phyloP scores from a whole-genome alignment of 495 filamentous ascomycete species.

The Aspergillus leporis region DNA sequence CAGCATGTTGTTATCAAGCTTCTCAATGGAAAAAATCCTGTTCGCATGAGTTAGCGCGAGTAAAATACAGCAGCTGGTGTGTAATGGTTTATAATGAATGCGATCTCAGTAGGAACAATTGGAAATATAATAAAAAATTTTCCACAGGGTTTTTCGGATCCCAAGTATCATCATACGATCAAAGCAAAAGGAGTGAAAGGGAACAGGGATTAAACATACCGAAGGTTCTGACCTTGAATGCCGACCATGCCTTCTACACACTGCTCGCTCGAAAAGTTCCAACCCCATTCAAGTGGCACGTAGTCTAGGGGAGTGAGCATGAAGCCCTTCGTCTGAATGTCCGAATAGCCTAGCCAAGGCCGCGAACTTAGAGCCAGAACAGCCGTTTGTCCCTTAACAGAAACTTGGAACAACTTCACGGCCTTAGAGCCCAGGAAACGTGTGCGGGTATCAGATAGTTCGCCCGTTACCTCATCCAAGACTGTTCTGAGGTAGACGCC shows the following conservation, averaged over 20 bases:
- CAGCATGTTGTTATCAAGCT: constrained; percentile 79
- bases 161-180: constrained; percentile 68
- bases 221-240: constrained; percentile 84
- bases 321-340: constrained; percentile 78
- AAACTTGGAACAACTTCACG: constrained; percentile 82
- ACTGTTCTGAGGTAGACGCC: constrained; percentile 94
- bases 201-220: constrained; percentile 58
- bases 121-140: constrained; percentile 51
- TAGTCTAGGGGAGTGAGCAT: constrained; percentile 92
- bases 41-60: constrained; percentile 30
- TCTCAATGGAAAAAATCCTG: constrained; percentile 90
- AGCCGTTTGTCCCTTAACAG: constrained; percentile 80
- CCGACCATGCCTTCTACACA: constrained; percentile 94
- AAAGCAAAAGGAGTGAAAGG: constrained; percentile 16
- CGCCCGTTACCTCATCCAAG: constrained; percentile 90
- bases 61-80: constrained; percentile 4
- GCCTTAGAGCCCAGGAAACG: constrained; percentile 90
- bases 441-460: constrained; percentile 89
- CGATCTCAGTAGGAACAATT: constrained; percentile 76
- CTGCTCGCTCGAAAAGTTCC: constrained; percentile 93
- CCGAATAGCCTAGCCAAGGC: constrained; percentile 90
- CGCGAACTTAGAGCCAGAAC: constrained; percentile 88
- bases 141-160: constrained; percentile 55
- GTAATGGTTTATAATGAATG: constrained; percentile 2
- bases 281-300: constrained; percentile 84